A percentile compares a stretch with the other conserved stretches of the same genome.
Conservation (phyloP, 2,329 filamentous ascomycete species). For the Basipetospora chlamydospora region DNA sequence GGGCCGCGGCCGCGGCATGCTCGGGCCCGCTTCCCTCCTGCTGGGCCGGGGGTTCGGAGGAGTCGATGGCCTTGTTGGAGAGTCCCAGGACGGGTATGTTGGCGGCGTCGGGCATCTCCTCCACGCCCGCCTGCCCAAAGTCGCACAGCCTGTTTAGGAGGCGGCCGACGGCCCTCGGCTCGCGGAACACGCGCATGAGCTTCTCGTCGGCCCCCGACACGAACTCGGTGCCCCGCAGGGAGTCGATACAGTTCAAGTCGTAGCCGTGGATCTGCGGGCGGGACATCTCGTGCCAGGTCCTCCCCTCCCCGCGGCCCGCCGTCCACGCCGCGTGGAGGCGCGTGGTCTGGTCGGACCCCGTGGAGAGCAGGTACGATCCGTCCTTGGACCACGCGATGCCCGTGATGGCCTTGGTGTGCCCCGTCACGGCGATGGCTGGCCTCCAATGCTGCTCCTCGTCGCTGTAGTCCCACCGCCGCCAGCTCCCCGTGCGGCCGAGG, state of each 20-base stretch:
- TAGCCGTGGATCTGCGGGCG: slow-evolving; percentile 96
- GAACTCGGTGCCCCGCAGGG: slow-evolving; percentile 59
- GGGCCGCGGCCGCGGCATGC: slow-evolving; percentile 24
- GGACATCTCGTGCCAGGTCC: slow-evolving; percentile 89
- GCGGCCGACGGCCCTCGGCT: slow-evolving; percentile 68
- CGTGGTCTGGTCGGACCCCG: slow-evolving; percentile 84
- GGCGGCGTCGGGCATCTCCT: slow-evolving; percentile 64
- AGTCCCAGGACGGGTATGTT: slow-evolving; percentile 90
- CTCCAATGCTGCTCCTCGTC: slow-evolving; percentile 52
- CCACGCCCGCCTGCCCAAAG: slow-evolving; percentile 28
- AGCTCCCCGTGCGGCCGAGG: slow-evolving; percentile 82
- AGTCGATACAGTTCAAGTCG: slow-evolving; percentile 86
- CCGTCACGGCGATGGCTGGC: slow-evolving; percentile 63
- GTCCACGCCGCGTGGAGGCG: slow-evolving; percentile 73
- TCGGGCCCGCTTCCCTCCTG: too few species aligned
- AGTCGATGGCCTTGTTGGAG: slow-evolving; percentile 81
- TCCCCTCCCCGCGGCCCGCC: slow-evolving; percentile 15
- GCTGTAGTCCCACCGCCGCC: slow-evolving; percentile 70
- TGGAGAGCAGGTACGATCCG: slow-evolving; percentile 77
- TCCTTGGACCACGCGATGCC: slow-evolving; percentile 72
- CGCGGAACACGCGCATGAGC: slow-evolving; percentile 85
- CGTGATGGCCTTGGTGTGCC: slow-evolving; percentile 70
- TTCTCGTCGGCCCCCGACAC: slow-evolving; percentile 96
- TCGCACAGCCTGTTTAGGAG: slow-evolving; percentile 47
- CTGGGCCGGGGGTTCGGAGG: slow-evolving; percentile 22